phyloP scores from a whole-genome alignment of 176 grass and related monocot species.

The Saccharum spontaneum region DNA sequence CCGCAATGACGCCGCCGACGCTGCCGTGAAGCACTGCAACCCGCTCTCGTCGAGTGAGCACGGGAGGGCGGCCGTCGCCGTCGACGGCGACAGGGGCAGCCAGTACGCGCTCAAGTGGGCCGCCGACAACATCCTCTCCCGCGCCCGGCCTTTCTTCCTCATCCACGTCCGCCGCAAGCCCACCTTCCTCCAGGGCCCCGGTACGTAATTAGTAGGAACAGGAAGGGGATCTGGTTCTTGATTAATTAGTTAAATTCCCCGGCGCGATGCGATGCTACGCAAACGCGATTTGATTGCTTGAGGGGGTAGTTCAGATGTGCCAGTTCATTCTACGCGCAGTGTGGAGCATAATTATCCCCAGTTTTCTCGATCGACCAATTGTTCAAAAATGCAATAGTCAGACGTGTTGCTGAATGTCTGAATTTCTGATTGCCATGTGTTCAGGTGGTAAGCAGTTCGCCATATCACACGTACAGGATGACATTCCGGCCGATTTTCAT shows the following conservation, averaged over 20 bases:
- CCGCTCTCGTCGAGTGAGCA: background rate
- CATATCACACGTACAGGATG: constrained; percentile 62
- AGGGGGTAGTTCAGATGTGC: no score
- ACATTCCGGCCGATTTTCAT: constrained; percentile 38
- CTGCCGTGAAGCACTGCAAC: constrained; percentile 35
- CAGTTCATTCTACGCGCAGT: no score
- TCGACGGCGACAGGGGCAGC: constrained; percentile 71
- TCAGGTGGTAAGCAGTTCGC: constrained; percentile 68
- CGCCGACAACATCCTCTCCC: constrained; percentile 60
- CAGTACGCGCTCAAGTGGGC: constrained; percentile 88
- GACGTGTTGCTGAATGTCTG: background rate
- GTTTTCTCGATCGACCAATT: background rate
- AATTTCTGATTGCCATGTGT: background rate
- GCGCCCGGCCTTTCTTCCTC: constrained; percentile 56
- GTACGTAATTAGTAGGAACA: background rate
- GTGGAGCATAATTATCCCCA: no score
- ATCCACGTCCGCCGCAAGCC: constrained; percentile 76
- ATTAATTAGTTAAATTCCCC: background rate
- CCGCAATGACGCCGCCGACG: constrained; percentile 24
- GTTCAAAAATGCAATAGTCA: background rate
- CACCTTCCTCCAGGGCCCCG: constrained; percentile 23
- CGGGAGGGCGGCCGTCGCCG: constrained; percentile 53
- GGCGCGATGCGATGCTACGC: background rate
- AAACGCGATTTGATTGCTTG: background rate
- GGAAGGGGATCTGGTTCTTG: background rate